Percentiles rank a stretch among this genome's conserved stretches.
These are phyloP conservation scores for Neohortaea acidophila DNA, from an alignment of 495 filamentous ascomycete genomes.

Conservation along the genomic window DNA sequence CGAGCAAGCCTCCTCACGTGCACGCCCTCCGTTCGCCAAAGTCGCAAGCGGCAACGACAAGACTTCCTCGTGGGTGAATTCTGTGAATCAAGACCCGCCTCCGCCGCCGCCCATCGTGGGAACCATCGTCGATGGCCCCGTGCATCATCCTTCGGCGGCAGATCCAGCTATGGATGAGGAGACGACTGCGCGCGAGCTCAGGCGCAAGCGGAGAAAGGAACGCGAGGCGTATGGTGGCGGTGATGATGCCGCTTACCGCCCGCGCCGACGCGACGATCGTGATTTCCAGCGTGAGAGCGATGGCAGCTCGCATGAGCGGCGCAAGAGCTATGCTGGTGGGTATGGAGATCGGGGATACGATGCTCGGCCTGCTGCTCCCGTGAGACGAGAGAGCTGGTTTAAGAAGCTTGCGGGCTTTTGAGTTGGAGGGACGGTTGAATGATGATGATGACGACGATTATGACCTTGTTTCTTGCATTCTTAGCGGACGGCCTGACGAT, in stretches of 20 bases:
- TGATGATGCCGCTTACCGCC: conserved; percentile 4
- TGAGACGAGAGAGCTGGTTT: conserved; percentile 19
- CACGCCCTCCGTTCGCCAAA: conserved; percentile 7
- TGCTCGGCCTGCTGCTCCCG: conserved; percentile 10
- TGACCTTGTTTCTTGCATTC: too few relatives aligned
- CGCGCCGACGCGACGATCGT: conserved; percentile 2
- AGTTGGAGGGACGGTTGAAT: neutral
- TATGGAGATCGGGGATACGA: conserved; percentile 12
- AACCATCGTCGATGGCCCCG: conserved; percentile 39
- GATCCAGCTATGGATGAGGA: conserved; percentile 8
- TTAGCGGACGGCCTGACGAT: too few relatives aligned
- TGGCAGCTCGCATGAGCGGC: conserved; percentile 13
- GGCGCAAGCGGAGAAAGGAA: conserved; percentile 4
- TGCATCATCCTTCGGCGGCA: conserved; percentile 21
- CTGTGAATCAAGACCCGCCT: conserved; percentile 39
- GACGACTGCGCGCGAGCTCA: conserved; percentile 10
- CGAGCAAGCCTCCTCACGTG: neutral
- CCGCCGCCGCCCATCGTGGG: conserved; percentile 42
- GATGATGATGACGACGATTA: neutral
- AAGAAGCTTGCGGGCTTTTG: conserved; percentile 17
- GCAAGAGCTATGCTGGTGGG: conserved; percentile 6
- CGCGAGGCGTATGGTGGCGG: neutral
- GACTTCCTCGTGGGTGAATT: conserved; percentile 46
- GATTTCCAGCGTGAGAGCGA: conserved; percentile 9
- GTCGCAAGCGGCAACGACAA: conserved; percentile 30